Conservation (phyloP, 331 rosid genomes). For the Rhamnella rubrinervis region DNA sequence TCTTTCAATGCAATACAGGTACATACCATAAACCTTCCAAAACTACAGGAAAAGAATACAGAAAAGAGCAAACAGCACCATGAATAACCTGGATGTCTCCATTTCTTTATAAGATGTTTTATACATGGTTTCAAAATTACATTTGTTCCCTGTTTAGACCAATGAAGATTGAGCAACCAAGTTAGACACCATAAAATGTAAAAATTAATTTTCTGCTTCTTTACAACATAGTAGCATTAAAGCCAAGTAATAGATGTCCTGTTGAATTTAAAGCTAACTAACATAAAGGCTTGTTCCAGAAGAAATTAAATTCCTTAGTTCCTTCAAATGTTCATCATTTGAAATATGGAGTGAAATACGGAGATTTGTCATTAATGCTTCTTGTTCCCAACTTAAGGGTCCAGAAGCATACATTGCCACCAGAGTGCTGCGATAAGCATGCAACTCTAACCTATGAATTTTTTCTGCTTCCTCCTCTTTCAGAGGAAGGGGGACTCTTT, state of each 20-base stretch:
- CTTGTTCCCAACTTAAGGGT: constrained; percentile 89
- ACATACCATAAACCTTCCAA: background rate
- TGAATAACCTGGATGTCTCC: constrained; percentile 22
- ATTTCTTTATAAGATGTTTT: constrained; percentile 23
- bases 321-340: constrained; percentile 88
- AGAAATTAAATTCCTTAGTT: constrained; percentile 70
- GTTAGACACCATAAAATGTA: constrained; percentile 4
- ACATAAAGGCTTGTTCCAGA: constrained; percentile 35
- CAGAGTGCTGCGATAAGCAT: constrained; percentile 62
- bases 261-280: constrained; percentile 35
- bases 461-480: constrained; percentile 41
- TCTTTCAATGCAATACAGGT: background rate
- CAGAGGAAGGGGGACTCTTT: constrained; percentile 30
- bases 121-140: constrained; percentile 31
- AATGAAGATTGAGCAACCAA: constrained; percentile 17
- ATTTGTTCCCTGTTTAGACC: constrained; percentile 9
- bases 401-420: constrained; percentile 75
- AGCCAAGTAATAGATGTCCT: constrained; percentile 13
- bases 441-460: constrained; percentile 77
- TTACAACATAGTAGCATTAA: constrained; percentile 27
- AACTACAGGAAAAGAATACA: background rate
- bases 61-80: background rate
- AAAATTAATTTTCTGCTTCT: constrained; percentile 26
- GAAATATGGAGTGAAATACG: constrained; percentile 82
- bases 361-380: constrained; percentile 74